Percentiles rank a stretch among this genome's conserved stretches.
Conservation (phyloP, 192 early-diverging fungal genomes). For the Rhizophagus prolifer region DNA sequence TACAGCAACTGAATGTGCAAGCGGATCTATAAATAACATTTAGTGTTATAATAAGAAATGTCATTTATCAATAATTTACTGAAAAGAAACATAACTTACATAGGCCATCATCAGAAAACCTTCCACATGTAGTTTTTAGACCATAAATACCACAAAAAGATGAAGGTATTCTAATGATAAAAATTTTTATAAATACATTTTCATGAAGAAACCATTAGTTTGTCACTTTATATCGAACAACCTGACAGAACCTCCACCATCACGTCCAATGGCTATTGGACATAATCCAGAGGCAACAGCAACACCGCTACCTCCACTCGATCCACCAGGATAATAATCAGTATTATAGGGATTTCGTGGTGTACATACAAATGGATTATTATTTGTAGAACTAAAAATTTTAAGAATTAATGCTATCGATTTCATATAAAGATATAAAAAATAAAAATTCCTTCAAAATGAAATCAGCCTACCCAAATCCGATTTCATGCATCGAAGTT, state of each 20-base stretch:
- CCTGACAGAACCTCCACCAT: constrained; percentile 69
- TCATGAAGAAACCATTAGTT: background rate
- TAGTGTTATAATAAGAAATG: background rate
- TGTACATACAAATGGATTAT: constrained; percentile 59
- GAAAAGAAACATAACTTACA: constrained; percentile 22
- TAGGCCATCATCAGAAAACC: constrained; percentile 56
- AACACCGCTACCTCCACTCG: constrained; percentile 64
- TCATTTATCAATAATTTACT: background rate
- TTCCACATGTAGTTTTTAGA: constrained; percentile 70
- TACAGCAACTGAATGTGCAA: constrained; percentile 57
- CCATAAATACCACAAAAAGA: constrained; percentile 75
- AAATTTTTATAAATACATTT: background rate
- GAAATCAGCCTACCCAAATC: constrained; percentile 41
- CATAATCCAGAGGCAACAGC: constrained; percentile 62
- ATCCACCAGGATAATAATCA: constrained; percentile 65
- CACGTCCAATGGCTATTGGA: constrained; percentile 70
- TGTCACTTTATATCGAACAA: background rate
- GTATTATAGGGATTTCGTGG: constrained; percentile 65
- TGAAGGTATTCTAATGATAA: constrained; percentile 57
- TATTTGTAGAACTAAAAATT: constrained; percentile 56
- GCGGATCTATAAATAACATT: constrained; percentile 29
- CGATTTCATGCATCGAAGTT: constrained; percentile 75
- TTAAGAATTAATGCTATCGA: background rate
- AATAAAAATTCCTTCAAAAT: background rate
- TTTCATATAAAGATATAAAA: background rate